These are phyloP conservation scores for Epithele typhae DNA, from an alignment of 768 basidiomycete species.

Conservation along the genomic window DNA sequence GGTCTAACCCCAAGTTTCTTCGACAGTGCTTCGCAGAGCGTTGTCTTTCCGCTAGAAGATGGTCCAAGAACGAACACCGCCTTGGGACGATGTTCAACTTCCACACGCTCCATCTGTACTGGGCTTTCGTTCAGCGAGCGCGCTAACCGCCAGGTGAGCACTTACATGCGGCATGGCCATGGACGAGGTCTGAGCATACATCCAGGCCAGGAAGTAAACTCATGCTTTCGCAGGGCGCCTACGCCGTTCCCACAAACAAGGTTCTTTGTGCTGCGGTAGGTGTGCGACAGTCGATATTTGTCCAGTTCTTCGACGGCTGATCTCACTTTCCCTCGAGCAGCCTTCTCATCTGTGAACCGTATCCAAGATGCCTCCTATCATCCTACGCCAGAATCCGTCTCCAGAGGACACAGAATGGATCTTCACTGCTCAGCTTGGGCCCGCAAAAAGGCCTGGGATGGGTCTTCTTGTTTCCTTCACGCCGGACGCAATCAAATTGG, in stretches of 20 bases:
- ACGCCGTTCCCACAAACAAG: not conserved
- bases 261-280: constrained; percentile 8
- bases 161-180: too few species aligned
- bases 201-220: not conserved
- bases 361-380: constrained; percentile 30
- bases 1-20: constrained; percentile 33
- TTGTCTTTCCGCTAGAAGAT: constrained; percentile 68
- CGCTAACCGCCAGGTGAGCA: too few species aligned
- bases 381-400: constrained; percentile 37
- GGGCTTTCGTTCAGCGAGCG: too few species aligned
- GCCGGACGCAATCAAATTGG: constrained; percentile 44
- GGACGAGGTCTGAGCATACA: too few species aligned
- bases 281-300: not conserved
- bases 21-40: constrained; percentile 51
- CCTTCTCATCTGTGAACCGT: not conserved
- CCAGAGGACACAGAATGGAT: constrained; percentile 51
- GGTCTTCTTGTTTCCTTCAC: constrained; percentile 53
- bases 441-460: constrained; percentile 7
- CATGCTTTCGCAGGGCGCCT: not conserved
- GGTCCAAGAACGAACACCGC: constrained; percentile 25
- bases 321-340: not conserved
- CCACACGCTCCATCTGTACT: too few species aligned
- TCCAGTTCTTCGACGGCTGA: not conserved
- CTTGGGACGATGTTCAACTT: too few species aligned
- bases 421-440: constrained; percentile 28